These are phyloP conservation scores for Entoloma clypeatum DNA, from an alignment of 1,284 basidiomycete genomes.

Conservation along the genomic window DNA sequence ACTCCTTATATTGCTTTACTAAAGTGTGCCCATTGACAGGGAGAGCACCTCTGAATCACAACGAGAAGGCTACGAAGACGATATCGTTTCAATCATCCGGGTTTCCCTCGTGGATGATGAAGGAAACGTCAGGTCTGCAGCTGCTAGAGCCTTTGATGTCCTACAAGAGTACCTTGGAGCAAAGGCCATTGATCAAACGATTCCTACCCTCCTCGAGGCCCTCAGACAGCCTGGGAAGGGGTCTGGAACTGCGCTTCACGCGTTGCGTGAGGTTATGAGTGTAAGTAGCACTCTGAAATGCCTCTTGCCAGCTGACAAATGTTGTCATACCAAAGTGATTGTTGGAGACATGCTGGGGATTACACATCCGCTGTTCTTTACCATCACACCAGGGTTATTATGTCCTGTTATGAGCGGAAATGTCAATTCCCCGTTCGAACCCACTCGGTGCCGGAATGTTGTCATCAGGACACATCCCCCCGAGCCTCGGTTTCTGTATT, in stretches of 20 bases:
- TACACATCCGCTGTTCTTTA: no score
- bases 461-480: no score
- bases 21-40: constrained; percentile 36
- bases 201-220: constrained; percentile 92
- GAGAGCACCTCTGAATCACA: constrained; percentile 83
- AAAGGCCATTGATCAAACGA: constrained; percentile 94
- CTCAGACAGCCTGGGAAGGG: constrained; percentile 87
- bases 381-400: no score
- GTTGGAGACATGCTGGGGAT: no score
- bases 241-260: constrained; percentile 93
- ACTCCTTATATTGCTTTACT: not conserved
- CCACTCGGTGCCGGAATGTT: no score
- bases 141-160: constrained; percentile 91
- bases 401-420: no score
- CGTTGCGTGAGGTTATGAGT: constrained; percentile 91
- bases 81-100: constrained; percentile 85
- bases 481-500: no score
- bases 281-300: constrained; percentile 43
- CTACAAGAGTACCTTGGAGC: constrained; percentile 88
- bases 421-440: no score
- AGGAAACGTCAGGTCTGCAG: constrained; percentile 83
- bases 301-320: constrained; percentile 6
- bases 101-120: constrained; percentile 87
- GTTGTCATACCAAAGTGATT: no score
- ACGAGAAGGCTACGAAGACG: constrained; percentile 87